phyloP scores from a whole-genome alignment of 176 grass and related monocot species.

The Hyparrhenia diplandra region DNA sequence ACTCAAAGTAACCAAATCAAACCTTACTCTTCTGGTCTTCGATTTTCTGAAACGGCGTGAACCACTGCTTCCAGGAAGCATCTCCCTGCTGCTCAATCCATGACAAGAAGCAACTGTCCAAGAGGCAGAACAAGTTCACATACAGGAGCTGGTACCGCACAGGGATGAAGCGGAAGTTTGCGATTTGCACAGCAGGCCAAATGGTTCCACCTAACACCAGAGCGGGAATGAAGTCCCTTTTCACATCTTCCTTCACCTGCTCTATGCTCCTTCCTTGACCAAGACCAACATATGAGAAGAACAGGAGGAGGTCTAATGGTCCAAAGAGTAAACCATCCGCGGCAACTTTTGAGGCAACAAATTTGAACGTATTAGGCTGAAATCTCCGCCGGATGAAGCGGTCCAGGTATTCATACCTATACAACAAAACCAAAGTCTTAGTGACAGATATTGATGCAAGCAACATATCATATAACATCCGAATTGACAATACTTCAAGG shows the following conservation, averaged over 20 bases:
- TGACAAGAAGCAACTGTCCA: conserved; percentile 86
- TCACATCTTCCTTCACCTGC: conserved; percentile 93
- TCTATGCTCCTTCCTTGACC: conserved; percentile 50
- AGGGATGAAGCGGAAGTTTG: conserved; percentile 77
- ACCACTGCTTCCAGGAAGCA: conserved; percentile 84
- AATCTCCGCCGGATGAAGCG: conserved; percentile 55
- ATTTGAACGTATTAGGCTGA: conserved; percentile 59
- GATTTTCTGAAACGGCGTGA: conserved; percentile 48
- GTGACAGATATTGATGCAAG: neutral
- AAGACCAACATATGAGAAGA: conserved; percentile 91
- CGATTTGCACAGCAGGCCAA: conserved; percentile 82
- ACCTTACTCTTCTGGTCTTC: conserved; percentile 53
- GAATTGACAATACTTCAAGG: neutral
- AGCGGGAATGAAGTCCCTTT: conserved; percentile 83
- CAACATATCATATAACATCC: neutral
- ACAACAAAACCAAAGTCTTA: neutral
- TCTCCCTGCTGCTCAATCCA: conserved; percentile 96
- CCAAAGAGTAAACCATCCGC: conserved; percentile 72
- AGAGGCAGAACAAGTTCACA: conserved; percentile 85
- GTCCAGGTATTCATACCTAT: conserved; percentile 96
- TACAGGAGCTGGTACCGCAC: conserved; percentile 88
- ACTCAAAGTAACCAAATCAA: conserved; percentile 14
- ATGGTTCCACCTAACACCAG: conserved; percentile 55
- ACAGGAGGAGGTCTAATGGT: conserved; percentile 64
- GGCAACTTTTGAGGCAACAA: conserved; percentile 76